These are phyloP conservation scores for Acacia acuminata DNA, from an alignment of 306 rosid species.

Conservation along the genomic window DNA sequence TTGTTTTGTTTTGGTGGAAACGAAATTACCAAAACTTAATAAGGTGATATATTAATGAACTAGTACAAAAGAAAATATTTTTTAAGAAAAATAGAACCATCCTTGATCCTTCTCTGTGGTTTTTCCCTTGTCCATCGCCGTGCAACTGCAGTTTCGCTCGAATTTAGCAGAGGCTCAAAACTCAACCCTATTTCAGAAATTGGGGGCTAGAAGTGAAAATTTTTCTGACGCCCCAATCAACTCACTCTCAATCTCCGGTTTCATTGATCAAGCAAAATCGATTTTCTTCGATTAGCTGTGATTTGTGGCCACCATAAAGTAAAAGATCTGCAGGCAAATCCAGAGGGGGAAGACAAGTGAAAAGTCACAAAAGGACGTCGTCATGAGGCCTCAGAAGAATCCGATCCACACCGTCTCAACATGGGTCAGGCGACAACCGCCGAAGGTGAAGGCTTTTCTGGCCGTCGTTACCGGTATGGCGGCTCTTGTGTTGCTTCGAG, in stretches of 20 bases:
- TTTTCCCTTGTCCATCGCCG: not conserved
- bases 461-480: slow-evolving; percentile 86
- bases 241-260: not conserved
- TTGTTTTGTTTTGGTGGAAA: not conserved
- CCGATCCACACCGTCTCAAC: slow-evolving; percentile 60
- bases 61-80: not conserved
- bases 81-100: not conserved
- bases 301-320: not conserved
- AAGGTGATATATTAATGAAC: not conserved
- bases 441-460: slow-evolving; percentile 86
- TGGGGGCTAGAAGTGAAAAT: not conserved
- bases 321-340: slow-evolving; percentile 40
- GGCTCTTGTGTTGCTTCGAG: slow-evolving; percentile 75
- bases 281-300: not conserved
- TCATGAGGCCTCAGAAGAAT: slow-evolving; percentile 58
- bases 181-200: slow-evolving; percentile 1
- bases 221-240: not conserved
- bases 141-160: not conserved
- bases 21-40: not conserved
- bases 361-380: not conserved
- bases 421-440: slow-evolving; percentile 88
- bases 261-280: not conserved
- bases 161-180: not conserved
- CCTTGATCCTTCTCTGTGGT: not conserved
- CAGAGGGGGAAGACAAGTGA: not conserved